Conservation (phyloP, 106 monocot species). For the Acorus calamus region DNA sequence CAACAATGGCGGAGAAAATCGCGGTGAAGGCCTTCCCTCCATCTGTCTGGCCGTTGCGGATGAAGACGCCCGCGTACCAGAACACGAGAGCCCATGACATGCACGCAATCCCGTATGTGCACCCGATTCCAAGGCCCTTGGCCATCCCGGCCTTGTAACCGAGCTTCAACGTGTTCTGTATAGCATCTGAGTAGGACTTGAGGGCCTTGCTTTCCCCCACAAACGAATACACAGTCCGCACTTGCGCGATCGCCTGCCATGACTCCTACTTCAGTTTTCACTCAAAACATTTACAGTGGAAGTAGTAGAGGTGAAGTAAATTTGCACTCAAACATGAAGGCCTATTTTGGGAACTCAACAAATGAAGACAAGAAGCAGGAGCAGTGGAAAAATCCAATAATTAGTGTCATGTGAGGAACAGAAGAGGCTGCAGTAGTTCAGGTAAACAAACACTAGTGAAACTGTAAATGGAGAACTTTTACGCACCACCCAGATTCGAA, state of each 20-base stretch:
- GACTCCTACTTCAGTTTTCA: no score
- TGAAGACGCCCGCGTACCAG: constrained; percentile 98
- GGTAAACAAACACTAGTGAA: no score
- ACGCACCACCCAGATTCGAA: no score
- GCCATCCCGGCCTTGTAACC: constrained; percentile 98
- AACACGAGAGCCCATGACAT: constrained; percentile 97
- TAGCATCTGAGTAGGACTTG: constrained; percentile 87
- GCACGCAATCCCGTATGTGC: constrained; percentile 93
- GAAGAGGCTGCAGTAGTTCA: no score
- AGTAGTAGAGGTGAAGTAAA: no score
- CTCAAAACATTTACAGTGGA: no score
- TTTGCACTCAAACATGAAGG: no score
- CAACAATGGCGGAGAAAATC: constrained; percentile 98
- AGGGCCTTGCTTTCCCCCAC: constrained; percentile 76
- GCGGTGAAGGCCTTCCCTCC: constrained; percentile 98
- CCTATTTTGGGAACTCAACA: no score
- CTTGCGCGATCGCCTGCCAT: constrained; percentile 81
- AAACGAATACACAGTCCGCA: constrained; percentile 91
- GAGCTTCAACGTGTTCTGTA: constrained; percentile 81
- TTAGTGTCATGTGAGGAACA: no score
- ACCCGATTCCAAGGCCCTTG: constrained; percentile 96
- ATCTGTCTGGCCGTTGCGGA: constrained; percentile 93
- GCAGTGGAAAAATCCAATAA: no score
- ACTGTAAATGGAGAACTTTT: no score
- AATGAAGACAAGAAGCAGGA: no score